phyloP scores from a whole-genome alignment of 2,329 filamentous ascomycete genomes.

The Mycosphaerella sp. region DNA sequence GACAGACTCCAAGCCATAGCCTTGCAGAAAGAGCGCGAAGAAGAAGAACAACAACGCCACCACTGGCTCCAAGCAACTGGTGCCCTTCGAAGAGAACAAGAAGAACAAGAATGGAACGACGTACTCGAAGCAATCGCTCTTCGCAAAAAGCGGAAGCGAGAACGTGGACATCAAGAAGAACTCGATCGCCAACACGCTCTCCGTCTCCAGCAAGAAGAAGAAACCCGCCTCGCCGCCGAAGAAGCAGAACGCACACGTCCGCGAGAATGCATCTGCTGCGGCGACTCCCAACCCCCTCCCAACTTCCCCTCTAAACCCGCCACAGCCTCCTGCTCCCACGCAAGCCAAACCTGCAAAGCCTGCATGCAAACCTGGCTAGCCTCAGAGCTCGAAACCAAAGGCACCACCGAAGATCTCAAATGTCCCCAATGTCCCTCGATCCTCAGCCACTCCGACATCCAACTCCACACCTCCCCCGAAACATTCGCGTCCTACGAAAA shows the following conservation, averaged over 20 bases:
- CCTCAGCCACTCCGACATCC: conserved; percentile 44
- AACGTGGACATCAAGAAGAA: conserved; percentile 8
- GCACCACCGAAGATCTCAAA: conserved; percentile 46
- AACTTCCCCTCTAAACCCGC: conserved; percentile 33
- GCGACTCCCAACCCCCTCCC: conserved; percentile 28
- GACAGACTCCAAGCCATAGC: conserved; percentile 3
- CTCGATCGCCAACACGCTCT: conserved; percentile 9
- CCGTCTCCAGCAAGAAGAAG: conserved; percentile 13
- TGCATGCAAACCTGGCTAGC: conserved; percentile 39
- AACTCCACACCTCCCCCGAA: conserved; percentile 40
- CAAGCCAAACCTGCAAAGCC: conserved; percentile 32
- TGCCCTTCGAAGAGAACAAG: conserved; percentile 8
- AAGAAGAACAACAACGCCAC: not conserved
- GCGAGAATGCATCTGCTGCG: conserved; percentile 35
- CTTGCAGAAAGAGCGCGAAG: conserved; percentile 9
- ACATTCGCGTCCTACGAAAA: conserved; percentile 46
- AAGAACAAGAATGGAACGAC: not conserved
- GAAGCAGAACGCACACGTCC: conserved; percentile 13
- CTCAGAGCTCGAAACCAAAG: conserved; percentile 33
- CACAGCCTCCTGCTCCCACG: conserved; percentile 34
- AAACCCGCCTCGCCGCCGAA: conserved; percentile 14
- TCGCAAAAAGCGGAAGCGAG: conserved; percentile 11
- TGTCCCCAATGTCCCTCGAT: conserved; percentile 49
- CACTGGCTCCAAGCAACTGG: conserved; percentile 3
- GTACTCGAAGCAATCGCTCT: conserved; percentile 5